These are phyloP conservation scores for Pelargonium citronellum DNA, from an alignment of 441 rosid species.

Conservation along the genomic window DNA sequence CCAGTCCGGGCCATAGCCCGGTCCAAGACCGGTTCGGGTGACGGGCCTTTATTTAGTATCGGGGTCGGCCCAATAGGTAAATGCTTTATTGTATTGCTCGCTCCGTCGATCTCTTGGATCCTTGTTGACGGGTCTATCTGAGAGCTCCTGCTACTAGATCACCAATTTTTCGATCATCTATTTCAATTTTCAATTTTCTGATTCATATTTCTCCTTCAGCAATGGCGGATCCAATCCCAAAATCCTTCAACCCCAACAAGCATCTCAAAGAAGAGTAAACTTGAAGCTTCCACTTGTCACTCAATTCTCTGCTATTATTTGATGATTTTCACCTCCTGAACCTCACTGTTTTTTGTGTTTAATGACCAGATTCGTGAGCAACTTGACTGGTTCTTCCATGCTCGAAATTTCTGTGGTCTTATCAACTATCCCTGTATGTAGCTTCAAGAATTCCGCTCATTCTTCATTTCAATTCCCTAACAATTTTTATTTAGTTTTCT, in stretches of 20 bases:
- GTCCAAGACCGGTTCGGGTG: too few relatives aligned
- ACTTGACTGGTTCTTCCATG: slow-evolving; percentile 72
- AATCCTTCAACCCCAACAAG: slow-evolving; percentile 55
- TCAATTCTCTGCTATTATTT: not conserved
- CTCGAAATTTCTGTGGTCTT: slow-evolving; percentile 57
- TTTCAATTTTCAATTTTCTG: too few relatives aligned
- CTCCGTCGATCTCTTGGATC: too few relatives aligned
- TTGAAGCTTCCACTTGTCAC: not conserved
- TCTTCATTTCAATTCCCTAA: not conserved
- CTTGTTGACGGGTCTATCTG: too few relatives aligned
- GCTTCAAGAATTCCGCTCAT: not conserved
- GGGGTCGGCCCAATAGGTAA: too few relatives aligned
- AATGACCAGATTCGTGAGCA: slow-evolving; percentile 70
- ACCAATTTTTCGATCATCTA: too few relatives aligned
- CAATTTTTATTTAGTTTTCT: not conserved
- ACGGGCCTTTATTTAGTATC: too few relatives aligned
- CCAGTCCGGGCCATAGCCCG: too few relatives aligned
- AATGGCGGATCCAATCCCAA: slow-evolving; percentile 5
- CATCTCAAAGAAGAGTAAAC: slow-evolving; percentile 70
- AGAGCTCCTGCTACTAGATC: too few relatives aligned
- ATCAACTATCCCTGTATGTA: slow-evolving; percentile 53
- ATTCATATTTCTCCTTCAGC: not conserved
- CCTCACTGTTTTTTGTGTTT: slow-evolving; percentile 5
- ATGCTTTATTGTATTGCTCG: too few relatives aligned
- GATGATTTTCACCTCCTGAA: slow-evolving; percentile 5